phyloP scores from a whole-genome alignment of 163 green algal species.

The Scenedesmus sp. region DNA sequence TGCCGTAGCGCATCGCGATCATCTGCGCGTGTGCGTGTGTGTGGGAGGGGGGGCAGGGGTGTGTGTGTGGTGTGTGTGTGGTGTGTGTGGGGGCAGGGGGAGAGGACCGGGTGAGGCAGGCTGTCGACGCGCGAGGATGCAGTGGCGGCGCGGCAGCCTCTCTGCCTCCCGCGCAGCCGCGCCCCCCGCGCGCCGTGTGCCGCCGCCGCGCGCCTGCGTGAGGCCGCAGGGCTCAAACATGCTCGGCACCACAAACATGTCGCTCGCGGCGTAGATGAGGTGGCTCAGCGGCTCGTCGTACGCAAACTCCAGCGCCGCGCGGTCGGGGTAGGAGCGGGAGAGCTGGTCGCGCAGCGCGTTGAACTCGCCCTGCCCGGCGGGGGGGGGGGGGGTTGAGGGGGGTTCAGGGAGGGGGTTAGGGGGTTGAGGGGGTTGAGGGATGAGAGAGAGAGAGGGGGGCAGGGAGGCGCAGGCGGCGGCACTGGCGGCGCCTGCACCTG shows the following conservation, averaged over 20 bases:
- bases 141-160: no score
- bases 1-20: constrained; percentile 93
- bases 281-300: constrained; percentile 95
- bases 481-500: constrained; percentile 45
- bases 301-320: constrained; percentile 68
- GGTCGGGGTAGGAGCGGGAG: constrained; percentile 75
- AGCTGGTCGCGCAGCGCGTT: constrained; percentile 75
- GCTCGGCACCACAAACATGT: constrained; percentile 95
- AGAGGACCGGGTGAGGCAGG: no score
- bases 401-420: background rate
- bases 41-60: no score
- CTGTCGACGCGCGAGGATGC: no score
- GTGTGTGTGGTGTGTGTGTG: no score
- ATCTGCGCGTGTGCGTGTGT: constrained; percentile 56
- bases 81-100: no score
- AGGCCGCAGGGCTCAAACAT: constrained; percentile 98
- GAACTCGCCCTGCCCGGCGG: constrained; percentile 79
- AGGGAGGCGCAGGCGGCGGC: background rate
- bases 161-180: no score
- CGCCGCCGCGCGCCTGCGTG: constrained; percentile 57
- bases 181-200: no score
- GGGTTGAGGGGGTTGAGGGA: background rate
- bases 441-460: background rate
- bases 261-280: constrained; percentile 94
- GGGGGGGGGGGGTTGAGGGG: constrained; percentile 24